These are phyloP conservation scores for Zygotorulaspora sp. DNA, from an alignment of 805 yeast species.

Conservation along the genomic window DNA sequence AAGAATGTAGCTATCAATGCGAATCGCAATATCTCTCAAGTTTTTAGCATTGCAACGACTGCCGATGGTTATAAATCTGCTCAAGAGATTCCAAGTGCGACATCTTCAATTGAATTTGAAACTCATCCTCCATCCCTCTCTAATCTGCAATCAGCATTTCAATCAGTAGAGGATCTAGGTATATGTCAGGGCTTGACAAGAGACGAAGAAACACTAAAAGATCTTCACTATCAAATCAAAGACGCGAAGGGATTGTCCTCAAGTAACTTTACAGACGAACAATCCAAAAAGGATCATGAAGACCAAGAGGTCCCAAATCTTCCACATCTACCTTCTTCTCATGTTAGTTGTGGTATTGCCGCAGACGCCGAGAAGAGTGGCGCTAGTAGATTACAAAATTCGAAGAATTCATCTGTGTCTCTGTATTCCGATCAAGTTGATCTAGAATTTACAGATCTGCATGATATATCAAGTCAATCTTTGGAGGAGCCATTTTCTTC, in stretches of 20 bases:
- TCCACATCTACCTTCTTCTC: conserved; percentile 6
- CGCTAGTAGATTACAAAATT: neutral
- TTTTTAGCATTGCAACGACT: conserved; percentile 27
- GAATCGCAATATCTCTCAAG: conserved; percentile 19
- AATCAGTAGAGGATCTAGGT: conserved; percentile 18
- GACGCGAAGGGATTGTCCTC: neutral
- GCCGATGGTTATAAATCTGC: conserved; percentile 27
- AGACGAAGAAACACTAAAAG: conserved; percentile 8
- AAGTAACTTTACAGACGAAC: neutral
- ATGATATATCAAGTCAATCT: neutral
- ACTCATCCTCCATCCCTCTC: neutral
- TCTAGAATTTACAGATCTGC: neutral
- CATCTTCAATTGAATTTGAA: conserved; percentile 2
- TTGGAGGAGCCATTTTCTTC: neutral
- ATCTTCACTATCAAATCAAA: neutral
- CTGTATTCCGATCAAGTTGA: neutral
- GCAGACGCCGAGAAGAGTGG: neutral
- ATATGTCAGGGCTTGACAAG: conserved; percentile 14
- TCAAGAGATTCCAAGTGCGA: conserved; percentile 13
- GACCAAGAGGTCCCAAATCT: conserved; percentile 1
- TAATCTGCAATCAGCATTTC: conserved; percentile 1
- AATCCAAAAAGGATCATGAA: neutral
- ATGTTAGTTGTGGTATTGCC: no score
- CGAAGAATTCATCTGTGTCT: neutral
- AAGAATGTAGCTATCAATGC: conserved; percentile 6